Conservation (phyloP, 139 green algal genomes). For the Coccomyxa sp. region DNA sequence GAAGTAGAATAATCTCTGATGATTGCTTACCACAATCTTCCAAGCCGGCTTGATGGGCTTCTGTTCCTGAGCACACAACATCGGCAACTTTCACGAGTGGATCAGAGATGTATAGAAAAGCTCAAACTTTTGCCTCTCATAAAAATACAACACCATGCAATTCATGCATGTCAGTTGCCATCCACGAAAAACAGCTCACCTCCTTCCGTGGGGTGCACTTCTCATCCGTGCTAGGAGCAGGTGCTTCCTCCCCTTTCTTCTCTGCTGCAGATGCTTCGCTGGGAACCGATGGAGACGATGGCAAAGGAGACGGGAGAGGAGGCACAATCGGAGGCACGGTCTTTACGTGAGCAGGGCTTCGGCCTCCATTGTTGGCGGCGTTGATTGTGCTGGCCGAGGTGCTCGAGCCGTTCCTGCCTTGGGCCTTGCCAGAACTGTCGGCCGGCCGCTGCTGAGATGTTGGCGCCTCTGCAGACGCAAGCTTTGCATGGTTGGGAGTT, state of each 20-base stretch:
- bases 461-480: no score
- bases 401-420: no score
- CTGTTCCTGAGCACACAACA: background rate
- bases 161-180: background rate
- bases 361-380: background rate
- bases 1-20: background rate
- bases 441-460: no score
- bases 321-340: background rate
- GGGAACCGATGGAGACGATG: background rate
- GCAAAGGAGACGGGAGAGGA: background rate
- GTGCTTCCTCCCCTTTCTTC: background rate
- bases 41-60: conserved; percentile 5
- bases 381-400: background rate
- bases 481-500: no score
- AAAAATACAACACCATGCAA: background rate
- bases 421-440: no score
- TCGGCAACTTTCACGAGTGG: background rate
- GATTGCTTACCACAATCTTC: background rate
- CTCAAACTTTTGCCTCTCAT: background rate
- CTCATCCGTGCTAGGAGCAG: background rate
- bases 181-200: no score
- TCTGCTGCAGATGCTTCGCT: background rate
- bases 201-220: background rate
- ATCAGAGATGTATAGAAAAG: background rate
- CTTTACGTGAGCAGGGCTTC: background rate